Base-by-base conservation (phyloP, 2,329 filamentous ascomycete genomes). In the Phoma sp. region DNA sequence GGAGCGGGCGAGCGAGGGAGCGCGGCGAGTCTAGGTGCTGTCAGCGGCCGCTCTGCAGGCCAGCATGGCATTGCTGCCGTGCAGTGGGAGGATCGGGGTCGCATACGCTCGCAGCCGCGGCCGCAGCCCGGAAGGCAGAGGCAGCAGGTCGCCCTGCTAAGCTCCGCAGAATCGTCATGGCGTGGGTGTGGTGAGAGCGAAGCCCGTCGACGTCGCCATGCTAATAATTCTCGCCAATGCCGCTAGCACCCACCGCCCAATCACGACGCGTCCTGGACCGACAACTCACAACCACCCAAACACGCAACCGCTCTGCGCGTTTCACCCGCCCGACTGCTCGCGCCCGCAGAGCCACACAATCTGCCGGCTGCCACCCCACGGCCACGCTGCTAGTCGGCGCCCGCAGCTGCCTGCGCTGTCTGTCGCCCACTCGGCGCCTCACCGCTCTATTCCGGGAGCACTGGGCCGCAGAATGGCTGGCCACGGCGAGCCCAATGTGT, bases 381-480 rank as follows among this genome's bases (percentile, higher is more conserved):
- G 64, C 49, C 59, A 62, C 67, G 50, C 45, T 57, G 57, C 61
- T 66, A 64, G 57, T 33, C 21, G 7, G 23, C 30, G 46, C 30
- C 51, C 45, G 49, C 52, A 53, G 39, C 46, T 42, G 23, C 61
- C 57, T 60, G 57, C 64, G 49, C n/a, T 59, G 54, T 36, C 64
- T 68, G 54, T 51, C 61, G 54, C 66, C 71, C 71, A 74, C 56
- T 72, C 68, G 65, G 65, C 68, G 71, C 66, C 57, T 71, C 62
- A 37, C 42, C 47, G 42, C 59, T 59, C 69, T 69, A 69, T 71
- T 68, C 29, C 20, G 25, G 47, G 28, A 37, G 3, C 30, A 4
- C n/a, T 53, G 46, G 56, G 48, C 56, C 47, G 45, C 51, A 42
- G 42, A 20, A 60, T 53, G 54, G 47, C 53, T 59, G 52, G 55